Percentiles rank a stretch among this genome's conserved stretches.
phyloP scores from a whole-genome alignment of 768 basidiomycete species.

The Trametes cingulata region DNA sequence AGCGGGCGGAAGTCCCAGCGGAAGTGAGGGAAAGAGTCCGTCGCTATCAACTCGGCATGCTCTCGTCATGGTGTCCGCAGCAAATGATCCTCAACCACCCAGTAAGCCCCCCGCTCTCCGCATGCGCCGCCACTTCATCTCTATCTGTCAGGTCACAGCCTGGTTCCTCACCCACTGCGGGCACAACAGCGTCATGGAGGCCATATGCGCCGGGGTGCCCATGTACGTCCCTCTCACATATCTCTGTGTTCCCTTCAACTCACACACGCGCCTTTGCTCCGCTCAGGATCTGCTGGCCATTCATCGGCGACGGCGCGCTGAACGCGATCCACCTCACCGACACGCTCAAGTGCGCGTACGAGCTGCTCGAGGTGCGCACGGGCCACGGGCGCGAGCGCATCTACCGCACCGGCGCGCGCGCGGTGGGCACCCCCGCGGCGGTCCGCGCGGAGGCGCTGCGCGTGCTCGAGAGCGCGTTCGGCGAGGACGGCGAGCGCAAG shows the following conservation, averaged over 20 bases:
- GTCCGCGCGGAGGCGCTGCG: constrained; percentile 12
- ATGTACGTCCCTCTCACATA: constrained; percentile 17
- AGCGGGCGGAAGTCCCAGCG: constrained; percentile 8
- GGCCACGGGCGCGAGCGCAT: constrained; percentile 20
- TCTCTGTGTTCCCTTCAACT: not conserved
- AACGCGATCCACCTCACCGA: constrained; percentile 27
- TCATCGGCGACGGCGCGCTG: constrained; percentile 26
- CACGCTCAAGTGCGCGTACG: constrained; percentile 28
- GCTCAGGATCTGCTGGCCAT: constrained; percentile 31
- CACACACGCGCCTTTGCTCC: not conserved
- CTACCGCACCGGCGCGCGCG: constrained; percentile 19
- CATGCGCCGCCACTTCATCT: not conserved
- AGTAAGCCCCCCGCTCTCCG: constrained; percentile 4
- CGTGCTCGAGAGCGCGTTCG: constrained; percentile 22
- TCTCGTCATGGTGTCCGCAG: constrained; percentile 27
- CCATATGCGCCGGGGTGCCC: constrained; percentile 22
- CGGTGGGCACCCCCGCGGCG: constrained; percentile 17
- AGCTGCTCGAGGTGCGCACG: constrained; percentile 29
- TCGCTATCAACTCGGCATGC: constrained; percentile 16
- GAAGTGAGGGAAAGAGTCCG: constrained; percentile 13
- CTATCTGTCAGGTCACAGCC: constrained; percentile 7
- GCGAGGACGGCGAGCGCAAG: constrained; percentile 19
- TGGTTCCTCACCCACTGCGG: constrained; percentile 22
- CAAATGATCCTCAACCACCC: constrained; percentile 25
- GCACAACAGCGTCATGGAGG: constrained; percentile 24